Conservation (phyloP, 179 eudicot species). For the Carnegiea gigantea region DNA sequence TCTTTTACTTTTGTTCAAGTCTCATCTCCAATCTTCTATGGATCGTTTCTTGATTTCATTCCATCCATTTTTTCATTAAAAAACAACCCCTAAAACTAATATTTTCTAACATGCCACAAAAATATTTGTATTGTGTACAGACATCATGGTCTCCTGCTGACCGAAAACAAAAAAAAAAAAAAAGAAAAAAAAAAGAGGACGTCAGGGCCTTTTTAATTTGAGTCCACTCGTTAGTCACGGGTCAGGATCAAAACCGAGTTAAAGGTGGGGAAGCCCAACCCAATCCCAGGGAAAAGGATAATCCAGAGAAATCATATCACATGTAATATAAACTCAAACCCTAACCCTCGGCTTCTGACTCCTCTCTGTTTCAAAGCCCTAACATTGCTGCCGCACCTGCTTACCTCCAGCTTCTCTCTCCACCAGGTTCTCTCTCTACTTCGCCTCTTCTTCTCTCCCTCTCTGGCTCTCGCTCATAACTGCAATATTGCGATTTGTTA, state of each 20-base stretch:
- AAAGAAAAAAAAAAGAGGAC: too few species aligned
- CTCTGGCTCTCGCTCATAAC: too few species aligned
- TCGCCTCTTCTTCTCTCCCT: background rate
- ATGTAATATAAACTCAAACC: background rate
- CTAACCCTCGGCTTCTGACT: background rate
- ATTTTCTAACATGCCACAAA: too few species aligned
- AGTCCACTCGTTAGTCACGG: background rate
- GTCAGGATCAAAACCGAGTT: background rate
- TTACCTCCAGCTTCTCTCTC: background rate
- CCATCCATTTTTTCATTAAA: too few species aligned
- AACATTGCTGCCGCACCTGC: background rate
- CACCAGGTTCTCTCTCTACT: background rate
- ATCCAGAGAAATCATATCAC: background rate
- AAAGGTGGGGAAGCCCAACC: background rate
- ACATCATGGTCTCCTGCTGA: too few species aligned
- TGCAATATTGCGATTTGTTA: background rate
- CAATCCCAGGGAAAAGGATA: background rate
- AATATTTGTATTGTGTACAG: too few species aligned
- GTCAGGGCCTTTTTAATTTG: too few species aligned
- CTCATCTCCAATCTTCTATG: too few species aligned
- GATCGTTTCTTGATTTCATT: too few species aligned
- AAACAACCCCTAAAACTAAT: too few species aligned
- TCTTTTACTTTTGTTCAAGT: too few species aligned
- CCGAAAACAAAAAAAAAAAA: too few species aligned
- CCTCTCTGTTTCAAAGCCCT: conserved; percentile 8